phyloP scores from a whole-genome alignment of 1,284 basidiomycete species.

The Anthracocystis panici-leucophaei region DNA sequence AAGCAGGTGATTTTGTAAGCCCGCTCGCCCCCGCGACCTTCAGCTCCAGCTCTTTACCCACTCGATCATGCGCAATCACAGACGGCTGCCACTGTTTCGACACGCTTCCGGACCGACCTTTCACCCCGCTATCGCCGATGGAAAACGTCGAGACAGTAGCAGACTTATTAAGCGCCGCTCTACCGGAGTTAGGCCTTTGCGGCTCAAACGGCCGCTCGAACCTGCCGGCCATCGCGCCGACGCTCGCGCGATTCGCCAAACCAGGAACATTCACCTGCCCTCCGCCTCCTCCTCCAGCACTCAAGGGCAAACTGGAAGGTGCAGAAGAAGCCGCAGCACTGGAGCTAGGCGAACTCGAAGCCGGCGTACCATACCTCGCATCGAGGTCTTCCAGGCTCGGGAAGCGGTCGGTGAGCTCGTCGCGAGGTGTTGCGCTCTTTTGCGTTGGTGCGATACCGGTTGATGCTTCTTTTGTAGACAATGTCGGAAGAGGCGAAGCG shows the following conservation, averaged over 20 bases:
- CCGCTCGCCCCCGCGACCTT: neutral
- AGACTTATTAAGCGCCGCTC: constrained; percentile 22
- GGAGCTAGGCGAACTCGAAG: constrained; percentile 8
- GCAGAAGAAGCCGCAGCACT: constrained; percentile 10
- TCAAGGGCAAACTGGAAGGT: constrained; percentile 10
- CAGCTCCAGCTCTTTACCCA: constrained; percentile 7
- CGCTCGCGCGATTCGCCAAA: constrained; percentile 43
- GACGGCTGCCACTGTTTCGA: constrained; percentile 38
- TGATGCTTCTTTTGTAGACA: constrained; percentile 9
- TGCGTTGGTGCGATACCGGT: neutral
- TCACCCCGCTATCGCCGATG: neutral
- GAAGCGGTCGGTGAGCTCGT: constrained; percentile 52
- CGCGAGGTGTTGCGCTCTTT: constrained; percentile 14
- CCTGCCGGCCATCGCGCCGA: constrained; percentile 52
- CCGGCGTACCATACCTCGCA: constrained; percentile 30
- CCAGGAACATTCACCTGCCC: constrained; percentile 30
- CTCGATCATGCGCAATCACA: constrained; percentile 22
- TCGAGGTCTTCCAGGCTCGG: constrained; percentile 60
- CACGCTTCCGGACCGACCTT: constrained; percentile 20
- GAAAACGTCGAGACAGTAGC: constrained; percentile 26
- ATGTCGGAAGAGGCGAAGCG: constrained; percentile 27
- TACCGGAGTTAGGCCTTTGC: constrained; percentile 11
- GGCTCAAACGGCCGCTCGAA: constrained; percentile 45
- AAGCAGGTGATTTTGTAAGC: constrained; percentile 6
- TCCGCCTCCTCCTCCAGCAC: neutral